These are phyloP conservation scores for Russula sp. DNA, from an alignment of 768 basidiomycete genomes.

Conservation along the genomic window DNA sequence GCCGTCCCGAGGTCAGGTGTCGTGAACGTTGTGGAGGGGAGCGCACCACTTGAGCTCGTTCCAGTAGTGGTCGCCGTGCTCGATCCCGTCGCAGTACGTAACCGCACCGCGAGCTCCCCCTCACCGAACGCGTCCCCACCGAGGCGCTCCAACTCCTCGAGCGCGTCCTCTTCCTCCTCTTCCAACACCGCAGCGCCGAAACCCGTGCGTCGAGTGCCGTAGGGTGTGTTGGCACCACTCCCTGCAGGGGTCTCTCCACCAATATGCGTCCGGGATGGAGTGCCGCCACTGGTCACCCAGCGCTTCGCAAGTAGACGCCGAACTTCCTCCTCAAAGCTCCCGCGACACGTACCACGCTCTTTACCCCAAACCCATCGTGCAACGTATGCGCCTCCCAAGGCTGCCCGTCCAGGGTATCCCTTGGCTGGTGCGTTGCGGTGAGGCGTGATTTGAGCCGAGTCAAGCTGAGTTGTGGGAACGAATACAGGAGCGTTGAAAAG, in stretches of 20 bases:
- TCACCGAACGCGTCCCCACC: conserved; percentile 36
- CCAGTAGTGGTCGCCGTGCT: conserved; percentile 35
- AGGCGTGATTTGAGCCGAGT: conserved; percentile 63
- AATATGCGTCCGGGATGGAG: conserved; percentile 53
- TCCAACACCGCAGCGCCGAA: conserved; percentile 50
- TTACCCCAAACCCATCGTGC: conserved; percentile 85
- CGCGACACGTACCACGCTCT: conserved; percentile 46
- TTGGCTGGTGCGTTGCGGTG: conserved; percentile 69
- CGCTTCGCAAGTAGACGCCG: conserved; percentile 62
- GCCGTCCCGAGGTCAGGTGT: conserved; percentile 52
- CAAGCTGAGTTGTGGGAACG: conserved; percentile 68
- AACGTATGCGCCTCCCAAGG: conserved; percentile 70
- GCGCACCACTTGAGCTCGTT: conserved; percentile 26
- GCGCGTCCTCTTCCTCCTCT: conserved; percentile 76
- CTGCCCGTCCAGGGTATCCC: conserved; percentile 63
- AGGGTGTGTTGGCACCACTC: conserved; percentile 67
- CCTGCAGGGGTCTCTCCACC: conserved; percentile 38
- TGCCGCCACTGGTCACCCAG: conserved; percentile 63
- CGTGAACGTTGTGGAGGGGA: conserved; percentile 48
- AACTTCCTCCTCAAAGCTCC: conserved; percentile 77
- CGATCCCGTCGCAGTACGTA: conserved; percentile 53
- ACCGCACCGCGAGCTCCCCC: conserved; percentile 37
- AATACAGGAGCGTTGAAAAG: conserved; percentile 79
- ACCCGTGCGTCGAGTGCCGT: conserved; percentile 45
- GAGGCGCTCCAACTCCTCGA: conserved; percentile 50